A percentile compares a stretch with the other conserved stretches of the same genome.
Conservation (phyloP, 129 eudicot species). For the Deinandra increscens region DNA sequence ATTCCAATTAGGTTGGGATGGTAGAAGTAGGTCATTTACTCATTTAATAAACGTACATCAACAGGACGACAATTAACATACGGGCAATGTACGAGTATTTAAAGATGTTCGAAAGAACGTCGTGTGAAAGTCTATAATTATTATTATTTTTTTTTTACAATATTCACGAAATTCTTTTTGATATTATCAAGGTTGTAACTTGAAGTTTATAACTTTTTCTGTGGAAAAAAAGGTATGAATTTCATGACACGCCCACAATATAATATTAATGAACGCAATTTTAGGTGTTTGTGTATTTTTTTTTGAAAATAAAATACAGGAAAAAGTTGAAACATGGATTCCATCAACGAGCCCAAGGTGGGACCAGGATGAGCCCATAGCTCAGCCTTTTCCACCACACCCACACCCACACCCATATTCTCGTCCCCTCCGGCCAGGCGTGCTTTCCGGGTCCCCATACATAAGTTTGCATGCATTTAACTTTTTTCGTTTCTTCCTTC, state of each 20-base stretch:
- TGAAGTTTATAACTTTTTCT: no score
- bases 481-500: no score
- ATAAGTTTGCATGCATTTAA: background rate
- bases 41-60: no score
- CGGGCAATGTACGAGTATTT: no score
- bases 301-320: background rate
- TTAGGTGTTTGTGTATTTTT: conserved; percentile 3
- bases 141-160: no score
- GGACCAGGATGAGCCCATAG: conserved; percentile 38
- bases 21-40: no score
- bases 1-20: no score
- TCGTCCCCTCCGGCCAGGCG: conserved; percentile 60
- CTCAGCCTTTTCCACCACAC: conserved; percentile 47
- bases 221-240: background rate
- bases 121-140: no score
- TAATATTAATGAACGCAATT: background rate
- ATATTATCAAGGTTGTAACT: no score
- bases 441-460: conserved; percentile 45
- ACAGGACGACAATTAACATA: no score
- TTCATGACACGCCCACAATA: conserved; percentile 1
- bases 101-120: no score
- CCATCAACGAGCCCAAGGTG: conserved; percentile 18
- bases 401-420: conserved; percentile 36
- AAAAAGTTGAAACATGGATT: conserved; percentile 8
- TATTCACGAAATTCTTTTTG: no score